Percentiles rank a stretch among this genome's conserved stretches.
These are phyloP conservation scores for Nitzschia sp. DNA, from an alignment of 108 stramenopile species.

Conservation along the genomic window DNA sequence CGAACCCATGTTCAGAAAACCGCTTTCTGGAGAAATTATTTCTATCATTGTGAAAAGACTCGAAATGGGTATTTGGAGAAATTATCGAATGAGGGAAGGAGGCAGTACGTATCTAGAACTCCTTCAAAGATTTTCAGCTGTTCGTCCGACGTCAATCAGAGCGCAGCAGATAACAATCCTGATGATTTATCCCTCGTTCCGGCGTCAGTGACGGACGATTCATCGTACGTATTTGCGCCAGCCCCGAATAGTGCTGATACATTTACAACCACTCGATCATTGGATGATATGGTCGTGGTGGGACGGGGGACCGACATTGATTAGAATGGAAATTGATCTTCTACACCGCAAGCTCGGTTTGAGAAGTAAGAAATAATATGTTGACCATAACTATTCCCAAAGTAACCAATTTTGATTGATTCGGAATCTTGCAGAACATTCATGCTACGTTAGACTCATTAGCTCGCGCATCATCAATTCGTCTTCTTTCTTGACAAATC, in stretches of 20 bases:
- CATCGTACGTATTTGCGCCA: slow-evolving; percentile 39
- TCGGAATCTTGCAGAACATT: not conserved
- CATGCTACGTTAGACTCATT: slow-evolving; percentile 82
- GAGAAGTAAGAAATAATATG: not conserved
- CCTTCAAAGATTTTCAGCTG: too few species aligned
- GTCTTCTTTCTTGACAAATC: slow-evolving; percentile 99
- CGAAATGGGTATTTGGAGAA: slow-evolving; percentile 26
- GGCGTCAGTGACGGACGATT: slow-evolving; percentile 27
- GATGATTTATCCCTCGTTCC: slow-evolving; percentile 29
- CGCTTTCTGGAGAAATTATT: slow-evolving; percentile 69
- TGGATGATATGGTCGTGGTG: slow-evolving; percentile 40
- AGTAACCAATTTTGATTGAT: too few species aligned
- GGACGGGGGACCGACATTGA: not conserved
- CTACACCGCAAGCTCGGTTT: not conserved
- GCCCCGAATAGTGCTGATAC: slow-evolving; percentile 43
- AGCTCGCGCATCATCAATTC: slow-evolving; percentile 94
- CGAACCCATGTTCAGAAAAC: slow-evolving; percentile 31
- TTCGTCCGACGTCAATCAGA: too few species aligned
- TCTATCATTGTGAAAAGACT: slow-evolving; percentile 47
- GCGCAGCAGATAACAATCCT: not conserved
- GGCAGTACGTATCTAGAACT: not conserved
- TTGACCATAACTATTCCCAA: too few species aligned
- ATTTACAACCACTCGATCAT: slow-evolving; percentile 29
- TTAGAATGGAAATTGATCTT: not conserved
- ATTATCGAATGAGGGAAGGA: not conserved